Evolutionary conservation across 257 asterid species (phyloP).

Genomic region (Fraxinus pennsylvanica): DNA sequence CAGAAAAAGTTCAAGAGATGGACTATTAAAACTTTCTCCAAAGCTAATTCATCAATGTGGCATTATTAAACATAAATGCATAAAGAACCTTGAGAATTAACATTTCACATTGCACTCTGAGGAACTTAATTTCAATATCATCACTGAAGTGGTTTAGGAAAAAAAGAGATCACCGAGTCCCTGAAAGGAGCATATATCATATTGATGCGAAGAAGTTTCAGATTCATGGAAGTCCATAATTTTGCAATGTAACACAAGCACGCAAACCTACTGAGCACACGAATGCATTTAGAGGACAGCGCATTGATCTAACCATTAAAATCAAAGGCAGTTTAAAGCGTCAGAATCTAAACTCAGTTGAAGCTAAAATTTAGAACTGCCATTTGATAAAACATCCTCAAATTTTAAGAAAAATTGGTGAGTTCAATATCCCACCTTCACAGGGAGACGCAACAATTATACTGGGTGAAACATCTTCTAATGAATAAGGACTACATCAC

Average conservation of each 20-base stretch:
- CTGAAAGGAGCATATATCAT: background rate
- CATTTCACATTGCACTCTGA: background rate
- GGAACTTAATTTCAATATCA: background rate
- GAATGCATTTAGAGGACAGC: background rate
- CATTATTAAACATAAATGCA: background rate
- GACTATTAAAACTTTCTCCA: slow-evolving; percentile 20
- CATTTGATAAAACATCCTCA: background rate
- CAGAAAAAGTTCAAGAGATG: slow-evolving; percentile 28
- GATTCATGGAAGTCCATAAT: background rate
- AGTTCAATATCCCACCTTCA: background rate
- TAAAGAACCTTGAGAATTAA: background rate
- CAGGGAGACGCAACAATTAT: background rate
- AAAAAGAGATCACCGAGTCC: background rate
- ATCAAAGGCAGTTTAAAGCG: background rate
- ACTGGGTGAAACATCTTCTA: background rate
- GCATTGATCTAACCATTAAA: background rate
- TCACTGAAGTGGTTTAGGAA: background rate
- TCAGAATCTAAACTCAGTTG: background rate
- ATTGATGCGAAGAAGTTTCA: background rate
- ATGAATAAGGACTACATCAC: background rate
- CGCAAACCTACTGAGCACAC: background rate
- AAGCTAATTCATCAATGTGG: slow-evolving; percentile 11
- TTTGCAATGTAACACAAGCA: background rate
- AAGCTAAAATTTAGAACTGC: background rate
- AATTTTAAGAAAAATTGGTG: background rate